A percentile compares a stretch with the other conserved stretches of the same genome.
phyloP scores from a whole-genome alignment of 2,329 filamentous ascomycete genomes.

The Beauveria pseudobassiana region DNA sequence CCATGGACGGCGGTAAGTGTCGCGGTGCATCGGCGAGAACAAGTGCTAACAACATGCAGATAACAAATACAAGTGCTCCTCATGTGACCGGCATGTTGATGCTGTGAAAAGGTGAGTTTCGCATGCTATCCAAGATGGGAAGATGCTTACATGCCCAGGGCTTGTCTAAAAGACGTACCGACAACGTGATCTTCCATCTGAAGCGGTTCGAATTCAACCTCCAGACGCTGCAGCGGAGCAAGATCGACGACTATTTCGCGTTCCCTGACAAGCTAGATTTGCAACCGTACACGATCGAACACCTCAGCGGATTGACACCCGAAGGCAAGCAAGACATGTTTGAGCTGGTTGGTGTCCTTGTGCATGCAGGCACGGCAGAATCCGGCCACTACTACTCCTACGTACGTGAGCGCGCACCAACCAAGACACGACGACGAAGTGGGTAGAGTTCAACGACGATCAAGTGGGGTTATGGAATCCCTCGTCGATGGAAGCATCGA shows the following conservation, averaged over 20 bases:
- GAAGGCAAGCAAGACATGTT: conserved; percentile 65
- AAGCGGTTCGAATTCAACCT: conserved; percentile 83
- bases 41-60: conserved; percentile 39
- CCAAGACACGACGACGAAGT: conserved; percentile 41
- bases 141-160: conserved; percentile 38
- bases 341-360: conserved; percentile 88
- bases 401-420: conserved; percentile 67
- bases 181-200: conserved; percentile 91
- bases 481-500: conserved; percentile 61
- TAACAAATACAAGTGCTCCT: conserved; percentile 96
- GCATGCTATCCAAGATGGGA: conserved; percentile 2
- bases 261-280: conserved; percentile 83
- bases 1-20: conserved; percentile 75
- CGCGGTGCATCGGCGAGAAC: conserved; percentile 16
- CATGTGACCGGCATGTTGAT: conserved; percentile 81
- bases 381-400: conserved; percentile 98
- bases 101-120: conserved; percentile 71
- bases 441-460: conserved; percentile 96
- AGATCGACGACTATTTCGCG: conserved; percentile 91
- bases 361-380: conserved; percentile 87
- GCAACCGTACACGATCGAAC: conserved; percentile 80
- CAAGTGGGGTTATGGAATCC: conserved; percentile 70
- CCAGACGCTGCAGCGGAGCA: conserved; percentile 69
- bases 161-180: conserved; percentile 85
- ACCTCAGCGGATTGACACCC: conserved; percentile 58